phyloP scores from a whole-genome alignment of 2,329 filamentous ascomycete species.

The Chaetomium strumarium region DNA sequence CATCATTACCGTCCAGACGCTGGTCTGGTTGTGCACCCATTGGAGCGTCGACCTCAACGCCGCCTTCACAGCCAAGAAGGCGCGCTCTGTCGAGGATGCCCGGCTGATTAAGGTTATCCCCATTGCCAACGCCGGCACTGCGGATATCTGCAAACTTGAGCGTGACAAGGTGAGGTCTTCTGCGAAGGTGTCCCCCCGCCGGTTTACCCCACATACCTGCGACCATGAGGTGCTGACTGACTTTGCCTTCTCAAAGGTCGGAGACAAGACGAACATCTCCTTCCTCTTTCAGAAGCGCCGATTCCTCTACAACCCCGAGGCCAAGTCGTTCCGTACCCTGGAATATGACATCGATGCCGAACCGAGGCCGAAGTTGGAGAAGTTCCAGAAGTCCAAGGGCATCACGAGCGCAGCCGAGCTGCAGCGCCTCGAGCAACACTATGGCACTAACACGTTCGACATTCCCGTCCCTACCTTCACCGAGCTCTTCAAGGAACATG shows the following conservation, averaged over 20 bases:
- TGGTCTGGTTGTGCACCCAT: conserved; percentile 93
- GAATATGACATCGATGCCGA: conserved; percentile 78
- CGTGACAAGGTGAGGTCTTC: conserved; percentile 58
- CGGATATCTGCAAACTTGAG: conserved; percentile 79
- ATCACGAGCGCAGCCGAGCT: conserved; percentile 70
- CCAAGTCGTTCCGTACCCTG: conserved; percentile 73
- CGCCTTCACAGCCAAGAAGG: conserved; percentile 71
- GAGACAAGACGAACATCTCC: conserved; percentile 69
- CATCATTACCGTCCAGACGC: conserved; percentile 80
- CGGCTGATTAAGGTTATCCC: conserved; percentile 90
- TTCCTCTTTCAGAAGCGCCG: conserved; percentile 98
- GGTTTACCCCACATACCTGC: not conserved
- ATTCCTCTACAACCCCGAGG: conserved; percentile 73
- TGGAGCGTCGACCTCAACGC: conserved; percentile 90
- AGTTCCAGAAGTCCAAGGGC: conserved; percentile 76
- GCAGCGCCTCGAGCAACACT: conserved; percentile 78
- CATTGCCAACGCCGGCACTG: conserved; percentile 76
- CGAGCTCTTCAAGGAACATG: conserved; percentile 96
- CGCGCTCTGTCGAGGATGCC: conserved; percentile 65
- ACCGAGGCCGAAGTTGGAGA: conserved; percentile 70
- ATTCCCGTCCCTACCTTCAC: conserved; percentile 94
- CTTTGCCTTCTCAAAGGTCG: conserved; percentile 42
- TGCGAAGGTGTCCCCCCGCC: not conserved
- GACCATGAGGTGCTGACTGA: not conserved
- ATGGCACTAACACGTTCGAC: conserved; percentile 93